These are phyloP conservation scores for Lipomyces spencermartinsiae DNA, from an alignment of 805 yeast genomes.

Conservation along the genomic window DNA sequence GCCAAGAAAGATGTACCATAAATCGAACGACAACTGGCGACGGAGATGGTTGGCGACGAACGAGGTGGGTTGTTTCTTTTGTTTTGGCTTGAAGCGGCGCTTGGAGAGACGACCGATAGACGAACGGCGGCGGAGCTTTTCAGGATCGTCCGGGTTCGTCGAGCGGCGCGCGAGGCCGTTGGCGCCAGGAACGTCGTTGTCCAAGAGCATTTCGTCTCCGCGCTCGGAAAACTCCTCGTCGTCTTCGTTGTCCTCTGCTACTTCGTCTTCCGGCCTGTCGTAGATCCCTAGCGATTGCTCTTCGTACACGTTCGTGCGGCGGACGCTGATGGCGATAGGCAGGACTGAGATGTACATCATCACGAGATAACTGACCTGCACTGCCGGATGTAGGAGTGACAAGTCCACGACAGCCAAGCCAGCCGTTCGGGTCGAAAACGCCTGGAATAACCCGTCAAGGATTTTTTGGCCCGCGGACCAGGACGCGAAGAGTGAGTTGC, in stretches of 20 bases:
- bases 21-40: constrained; percentile 88
- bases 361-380: constrained; percentile 89
- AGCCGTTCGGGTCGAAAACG: constrained; percentile 91
- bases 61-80: constrained; percentile 53
- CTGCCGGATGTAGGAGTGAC: constrained; percentile 79
- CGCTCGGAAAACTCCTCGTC: constrained; percentile 32
- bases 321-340: constrained; percentile 93
- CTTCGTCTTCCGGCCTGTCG: constrained; percentile 39
- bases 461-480: constrained; percentile 72
- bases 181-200: constrained; percentile 8
- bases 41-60: constrained; percentile 88
- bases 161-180: constrained; percentile 8
- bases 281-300: constrained; percentile 97
- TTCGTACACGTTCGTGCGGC: constrained; percentile 97
- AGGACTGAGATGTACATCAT: constrained; percentile 99
- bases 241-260: constrained; percentile 21
- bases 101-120: constrained; percentile 29
- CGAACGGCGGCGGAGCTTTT: constrained; percentile 9
- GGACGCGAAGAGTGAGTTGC: constrained; percentile 56
- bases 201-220: neutral
- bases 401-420: constrained; percentile 82
- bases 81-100: constrained; percentile 40
- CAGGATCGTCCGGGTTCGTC: neutral
- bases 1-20: constrained; percentile 92
- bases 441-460: constrained; percentile 85